These are phyloP conservation scores for Neodidymelliopsis sp. DNA, from an alignment of 2,329 filamentous ascomycete species.

Conservation along the genomic window DNA sequence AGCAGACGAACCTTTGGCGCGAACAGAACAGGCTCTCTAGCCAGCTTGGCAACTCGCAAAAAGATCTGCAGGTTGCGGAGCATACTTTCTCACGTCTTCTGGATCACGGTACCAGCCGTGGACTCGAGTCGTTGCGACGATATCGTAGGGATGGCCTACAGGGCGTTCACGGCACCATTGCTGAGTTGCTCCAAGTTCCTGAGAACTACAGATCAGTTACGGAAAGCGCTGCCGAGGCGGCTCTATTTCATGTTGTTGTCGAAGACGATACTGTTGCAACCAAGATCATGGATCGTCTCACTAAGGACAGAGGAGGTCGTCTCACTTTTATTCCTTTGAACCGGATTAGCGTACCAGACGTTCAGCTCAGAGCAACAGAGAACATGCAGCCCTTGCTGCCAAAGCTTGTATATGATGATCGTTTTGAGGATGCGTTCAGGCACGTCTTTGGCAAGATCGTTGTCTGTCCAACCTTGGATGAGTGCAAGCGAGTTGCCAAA, in stretches of 20 bases:
- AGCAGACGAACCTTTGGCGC: conserved; percentile 85
- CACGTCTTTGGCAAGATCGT: conserved; percentile 97
- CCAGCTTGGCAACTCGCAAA: conserved; percentile 75
- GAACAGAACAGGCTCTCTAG: conserved; percentile 88
- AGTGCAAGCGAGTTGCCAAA: conserved; percentile 89
- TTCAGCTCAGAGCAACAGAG: conserved; percentile 82
- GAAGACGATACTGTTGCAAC: conserved; percentile 90
- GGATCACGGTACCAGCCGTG: conserved; percentile 86
- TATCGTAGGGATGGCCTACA: conserved; percentile 81
- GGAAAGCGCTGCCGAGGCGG: conserved; percentile 90
- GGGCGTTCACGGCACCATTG: conserved; percentile 90
- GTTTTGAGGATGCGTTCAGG: conserved; percentile 84
- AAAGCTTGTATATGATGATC: conserved; percentile 80
- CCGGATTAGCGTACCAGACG: conserved; percentile 72
- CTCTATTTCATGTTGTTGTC: conserved; percentile 94
- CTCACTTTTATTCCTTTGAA: conserved; percentile 96
- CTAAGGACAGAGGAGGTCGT: conserved; percentile 80
- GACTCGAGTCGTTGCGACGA: conserved; percentile 83
- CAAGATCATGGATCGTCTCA: conserved; percentile 78
- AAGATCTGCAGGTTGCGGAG: conserved; percentile 81
- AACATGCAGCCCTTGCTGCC: conserved; percentile 88
- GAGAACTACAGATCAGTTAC: conserved; percentile 88
- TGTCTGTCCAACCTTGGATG: conserved; percentile 86
- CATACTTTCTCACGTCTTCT: conserved; percentile 81
- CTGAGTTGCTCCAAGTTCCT: conserved; percentile 87